Evolutionary conservation across 768 basidiomycete species (phyloP), one percentile per base, ranked within the genome.

Genomic region (Podaxis mareebaensis): DNA sequence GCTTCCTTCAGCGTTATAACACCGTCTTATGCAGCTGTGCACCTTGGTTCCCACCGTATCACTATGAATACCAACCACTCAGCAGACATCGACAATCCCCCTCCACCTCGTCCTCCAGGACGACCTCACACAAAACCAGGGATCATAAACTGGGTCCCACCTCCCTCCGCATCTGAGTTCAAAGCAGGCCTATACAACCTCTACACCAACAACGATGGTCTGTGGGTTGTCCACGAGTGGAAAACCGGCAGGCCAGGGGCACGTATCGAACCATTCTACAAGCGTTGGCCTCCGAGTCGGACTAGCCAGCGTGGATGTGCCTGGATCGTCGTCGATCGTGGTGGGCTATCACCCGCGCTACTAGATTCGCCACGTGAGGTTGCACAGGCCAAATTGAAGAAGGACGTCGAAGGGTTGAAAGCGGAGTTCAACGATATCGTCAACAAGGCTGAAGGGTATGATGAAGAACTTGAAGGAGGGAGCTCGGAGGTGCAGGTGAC

Each of bases 261-360:
- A 5, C 68, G 69, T 26, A 58, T 77, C 12, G 59, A 74, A 17
- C 63, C 71, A 8, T 78, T 76, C 53, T 58, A 75, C 6, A 59
- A 70, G 3, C 74, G 77, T 20, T 80, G 77, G 77, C 76, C 77
- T 30, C 79, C 79, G 2, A 78, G 76, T 56, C 71, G 71, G 13
- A 78, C 75, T 3, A 74, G 75, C 28, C 30, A 60, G 7, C 58
- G 65, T 11, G 74, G 73, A 40, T 73, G 73, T 5, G 71, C 73
- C 5, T 80, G 78, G 78, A 78, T 80, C 17, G 66, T 66, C 17
- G 72, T 74, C n/a, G 66, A 74, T 63, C 65, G 76, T 30, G 74
- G 74, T 33, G 33, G 33, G 36, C 36, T 55, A 56, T 38, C 46
- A 28, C 49, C 53, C 17, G 24, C 42, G 15, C 40, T 46, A 12